These are phyloP conservation scores for Dactylellina sp. DNA, from an alignment of 2,329 filamentous ascomycete species.

Conservation along the genomic window DNA sequence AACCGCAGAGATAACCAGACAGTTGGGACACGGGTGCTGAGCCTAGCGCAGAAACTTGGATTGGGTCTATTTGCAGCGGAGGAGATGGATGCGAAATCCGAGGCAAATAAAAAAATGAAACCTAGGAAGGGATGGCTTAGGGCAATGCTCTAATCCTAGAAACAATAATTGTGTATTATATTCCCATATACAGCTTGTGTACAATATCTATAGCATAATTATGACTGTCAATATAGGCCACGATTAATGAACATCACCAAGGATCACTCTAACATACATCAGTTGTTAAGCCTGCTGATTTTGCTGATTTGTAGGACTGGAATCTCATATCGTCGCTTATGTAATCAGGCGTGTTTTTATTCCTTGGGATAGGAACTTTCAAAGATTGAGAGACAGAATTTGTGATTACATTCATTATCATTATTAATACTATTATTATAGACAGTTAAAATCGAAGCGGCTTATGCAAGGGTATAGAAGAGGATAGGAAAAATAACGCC, in stretches of 20 bases:
- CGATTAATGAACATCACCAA: constrained; percentile 20
- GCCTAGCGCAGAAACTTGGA: constrained; percentile 80
- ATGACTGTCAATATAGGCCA: neutral
- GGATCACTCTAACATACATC: too few species aligned
- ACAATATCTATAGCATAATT: constrained; percentile 28
- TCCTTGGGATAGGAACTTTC: too few species aligned
- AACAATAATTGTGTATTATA: constrained; percentile 33
- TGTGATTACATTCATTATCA: too few species aligned
- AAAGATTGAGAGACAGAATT: too few species aligned
- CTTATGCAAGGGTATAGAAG: neutral
- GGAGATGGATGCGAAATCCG: constrained; percentile 61
- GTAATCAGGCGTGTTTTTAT: too few species aligned
- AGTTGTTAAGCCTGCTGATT: too few species aligned
- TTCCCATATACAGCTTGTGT: constrained; percentile 35
- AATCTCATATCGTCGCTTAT: too few species aligned
- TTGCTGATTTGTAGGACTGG: neutral
- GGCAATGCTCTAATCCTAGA: constrained; percentile 37
- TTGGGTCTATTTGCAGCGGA: constrained; percentile 74
- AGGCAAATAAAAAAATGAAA: constrained; percentile 45
- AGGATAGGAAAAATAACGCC: neutral
- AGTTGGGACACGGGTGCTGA: constrained; percentile 82
- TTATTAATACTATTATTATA: too few species aligned
- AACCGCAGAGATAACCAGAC: constrained; percentile 93
- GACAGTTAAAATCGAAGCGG: too few species aligned
- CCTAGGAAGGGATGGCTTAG: constrained; percentile 52